A percentile compares a stretch with the other conserved stretches of the same genome.
phyloP scores from a whole-genome alignment of 129 eudicot genomes.

The Glebionis coronaria region DNA sequence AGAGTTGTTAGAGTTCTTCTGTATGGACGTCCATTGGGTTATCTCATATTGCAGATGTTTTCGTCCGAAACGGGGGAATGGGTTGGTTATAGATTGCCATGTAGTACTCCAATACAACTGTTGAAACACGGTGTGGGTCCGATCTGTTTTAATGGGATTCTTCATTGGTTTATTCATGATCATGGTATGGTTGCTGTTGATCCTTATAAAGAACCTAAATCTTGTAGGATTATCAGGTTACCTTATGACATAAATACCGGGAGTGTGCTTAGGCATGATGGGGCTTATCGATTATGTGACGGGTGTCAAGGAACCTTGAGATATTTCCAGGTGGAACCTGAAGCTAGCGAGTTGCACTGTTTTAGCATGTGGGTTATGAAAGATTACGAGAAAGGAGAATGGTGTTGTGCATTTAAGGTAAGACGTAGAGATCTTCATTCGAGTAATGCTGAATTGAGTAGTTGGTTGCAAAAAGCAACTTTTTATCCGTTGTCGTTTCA shows the following conservation, averaged over 20 bases:
- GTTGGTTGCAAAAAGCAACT: conserved; percentile 3
- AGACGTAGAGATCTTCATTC: conserved; percentile 33
- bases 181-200: conserved; percentile 32
- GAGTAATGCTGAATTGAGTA: conserved; percentile 10
- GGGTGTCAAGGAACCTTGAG: conserved; percentile 28
- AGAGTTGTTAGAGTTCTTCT: conserved; percentile 23
- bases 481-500: conserved; percentile 33
- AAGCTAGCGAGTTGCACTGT: conserved; percentile 6
- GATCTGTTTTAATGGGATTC: conserved; percentile 22
- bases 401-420: conserved; percentile 23
- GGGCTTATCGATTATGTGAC: conserved; percentile 32
- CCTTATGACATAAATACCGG: conserved; percentile 21
- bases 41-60: conserved; percentile 15
- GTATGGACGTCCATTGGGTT: neutral
- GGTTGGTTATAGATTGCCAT: conserved; percentile 7
- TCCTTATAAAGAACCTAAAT: conserved; percentile 25
- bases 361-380: conserved; percentile 36
- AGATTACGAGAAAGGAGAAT: conserved; percentile 35
- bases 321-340: conserved; percentile 27
- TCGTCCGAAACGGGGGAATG: conserved; percentile 27
- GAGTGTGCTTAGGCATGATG: conserved; percentile 16
- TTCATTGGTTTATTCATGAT: conserved; percentile 32
- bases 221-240: conserved; percentile 5
- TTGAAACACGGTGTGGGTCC: conserved; percentile 23
- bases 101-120: conserved; percentile 18